A percentile compares a stretch with the other conserved stretches of the same genome.
phyloP scores from a whole-genome alignment of 2,329 filamentous ascomycete species.

The Penicillium paneum region DNA sequence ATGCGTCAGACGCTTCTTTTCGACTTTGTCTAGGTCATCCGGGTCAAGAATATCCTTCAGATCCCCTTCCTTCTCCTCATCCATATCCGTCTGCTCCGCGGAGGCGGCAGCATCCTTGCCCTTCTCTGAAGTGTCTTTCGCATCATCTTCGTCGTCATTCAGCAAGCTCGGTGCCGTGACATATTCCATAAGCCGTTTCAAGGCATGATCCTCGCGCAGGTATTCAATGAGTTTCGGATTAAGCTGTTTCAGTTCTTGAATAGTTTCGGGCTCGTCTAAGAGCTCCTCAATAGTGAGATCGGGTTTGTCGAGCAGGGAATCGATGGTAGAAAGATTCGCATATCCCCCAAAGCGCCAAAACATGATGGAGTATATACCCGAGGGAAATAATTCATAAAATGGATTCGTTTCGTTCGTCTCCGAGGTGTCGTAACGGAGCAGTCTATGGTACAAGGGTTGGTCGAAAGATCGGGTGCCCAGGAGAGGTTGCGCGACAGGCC shows the following conservation, averaged over 20 bases:
- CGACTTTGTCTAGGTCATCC: slow-evolving; percentile 65
- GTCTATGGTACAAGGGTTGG: slow-evolving; percentile 27
- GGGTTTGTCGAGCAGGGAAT: slow-evolving; percentile 91
- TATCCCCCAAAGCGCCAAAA: slow-evolving; percentile 99
- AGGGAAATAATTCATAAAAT: slow-evolving; percentile 38
- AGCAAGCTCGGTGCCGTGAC: slow-evolving; percentile 71
- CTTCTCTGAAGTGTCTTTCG: slow-evolving; percentile 34
- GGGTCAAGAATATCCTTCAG: slow-evolving; percentile 35
- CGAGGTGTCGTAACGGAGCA: slow-evolving; percentile 28
- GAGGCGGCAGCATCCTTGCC: slow-evolving; percentile 27
- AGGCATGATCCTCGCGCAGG: slow-evolving; percentile 78
- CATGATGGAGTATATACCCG: slow-evolving; percentile 64
- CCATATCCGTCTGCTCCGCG: slow-evolving; percentile 12
- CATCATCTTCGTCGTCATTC: slow-evolving; percentile 51
- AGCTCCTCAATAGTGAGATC: slow-evolving; percentile 94
- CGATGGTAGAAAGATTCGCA: slow-evolving; percentile 93
- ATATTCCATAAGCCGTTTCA: slow-evolving; percentile 84
- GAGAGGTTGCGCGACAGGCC: slow-evolving; percentile 20
- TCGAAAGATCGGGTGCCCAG: slow-evolving; percentile 10
- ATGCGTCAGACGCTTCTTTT: slow-evolving; percentile 90
- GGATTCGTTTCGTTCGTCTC: slow-evolving; percentile 23
- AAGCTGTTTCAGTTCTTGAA: slow-evolving; percentile 96
- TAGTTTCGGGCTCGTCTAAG: slow-evolving; percentile 90
- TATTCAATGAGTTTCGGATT: slow-evolving; percentile 98
- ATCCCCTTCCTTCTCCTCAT: slow-evolving; percentile 40